These are phyloP conservation scores for Boletus reticuloceps DNA, from an alignment of 768 basidiomycete species.

Conservation along the genomic window DNA sequence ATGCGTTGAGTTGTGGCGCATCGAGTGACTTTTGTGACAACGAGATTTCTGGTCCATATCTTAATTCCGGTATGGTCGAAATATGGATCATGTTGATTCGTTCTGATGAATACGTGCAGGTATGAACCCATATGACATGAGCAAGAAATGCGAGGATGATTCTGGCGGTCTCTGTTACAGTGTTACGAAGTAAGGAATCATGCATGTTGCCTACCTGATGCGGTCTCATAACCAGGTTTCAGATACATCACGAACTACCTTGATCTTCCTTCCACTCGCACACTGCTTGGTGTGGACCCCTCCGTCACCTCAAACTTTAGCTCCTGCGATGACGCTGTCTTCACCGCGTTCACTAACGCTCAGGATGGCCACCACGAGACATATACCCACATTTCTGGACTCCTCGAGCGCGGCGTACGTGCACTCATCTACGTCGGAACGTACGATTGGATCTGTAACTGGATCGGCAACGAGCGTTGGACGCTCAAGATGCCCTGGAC, in stretches of 20 bases:
- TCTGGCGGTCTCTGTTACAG: constrained; percentile 48
- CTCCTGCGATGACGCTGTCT: constrained; percentile 43
- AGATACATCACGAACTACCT: constrained; percentile 65
- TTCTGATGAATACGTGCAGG: constrained; percentile 24
- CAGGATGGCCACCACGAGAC: constrained; percentile 42
- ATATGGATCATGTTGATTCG: background rate
- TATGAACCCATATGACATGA: constrained; percentile 69
- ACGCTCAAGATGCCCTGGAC: constrained; percentile 72
- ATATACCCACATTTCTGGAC: constrained; percentile 38
- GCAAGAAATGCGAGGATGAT: constrained; percentile 54
- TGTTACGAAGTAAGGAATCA: constrained; percentile 38
- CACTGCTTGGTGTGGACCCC: constrained; percentile 60
- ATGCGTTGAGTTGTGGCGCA: constrained; percentile 64
- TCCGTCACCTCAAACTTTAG: constrained; percentile 39
- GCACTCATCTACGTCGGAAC: constrained; percentile 74
- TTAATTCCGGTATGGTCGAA: constrained; percentile 30
- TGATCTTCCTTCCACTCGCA: constrained; percentile 51
- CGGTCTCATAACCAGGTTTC: constrained; percentile 2
- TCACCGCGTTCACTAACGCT: constrained; percentile 42
- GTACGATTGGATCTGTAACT: constrained; percentile 80
- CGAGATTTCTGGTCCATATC: constrained; percentile 34
- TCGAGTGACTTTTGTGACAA: constrained; percentile 64
- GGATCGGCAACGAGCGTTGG: constrained; percentile 77
- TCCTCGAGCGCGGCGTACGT: constrained; percentile 75
- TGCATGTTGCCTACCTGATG: background rate